Conservation (phyloP, 2,329 filamentous ascomycete species). For the Diaporthe citri region DNA sequence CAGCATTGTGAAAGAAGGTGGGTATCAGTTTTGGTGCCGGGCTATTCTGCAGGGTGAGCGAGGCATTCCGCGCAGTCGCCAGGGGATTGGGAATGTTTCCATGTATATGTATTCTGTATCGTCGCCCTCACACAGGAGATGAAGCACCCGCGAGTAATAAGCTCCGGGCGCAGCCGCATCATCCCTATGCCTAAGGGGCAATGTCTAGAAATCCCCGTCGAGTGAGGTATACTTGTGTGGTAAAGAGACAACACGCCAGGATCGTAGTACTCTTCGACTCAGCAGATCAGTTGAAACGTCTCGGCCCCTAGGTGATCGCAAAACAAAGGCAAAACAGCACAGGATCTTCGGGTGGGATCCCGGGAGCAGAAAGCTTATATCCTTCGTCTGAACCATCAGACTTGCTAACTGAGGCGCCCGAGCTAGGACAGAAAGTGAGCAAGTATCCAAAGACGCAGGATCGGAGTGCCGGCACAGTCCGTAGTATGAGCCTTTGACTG, state of each 20-base stretch:
- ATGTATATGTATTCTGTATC: background rate
- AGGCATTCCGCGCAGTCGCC: background rate
- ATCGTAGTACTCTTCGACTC: background rate
- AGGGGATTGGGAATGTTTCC: background rate
- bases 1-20: constrained; percentile 14
- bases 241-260: background rate
- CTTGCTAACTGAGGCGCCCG: background rate
- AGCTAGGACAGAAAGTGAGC: background rate
- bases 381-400: background rate
- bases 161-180: constrained; percentile 12
- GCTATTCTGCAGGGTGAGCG: background rate
- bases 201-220: background rate
- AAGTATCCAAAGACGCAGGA: constrained; percentile 3
- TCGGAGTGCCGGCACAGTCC: background rate
- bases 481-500: background rate
- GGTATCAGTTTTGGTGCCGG: too few relatives aligned
- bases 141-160: constrained; percentile 16
- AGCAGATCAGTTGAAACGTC: constrained; percentile 28
- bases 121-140: background rate
- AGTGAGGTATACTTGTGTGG: background rate
- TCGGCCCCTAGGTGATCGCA: constrained; percentile 17
- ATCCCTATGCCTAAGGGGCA: constrained; percentile 1
- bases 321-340: constrained; percentile 21
- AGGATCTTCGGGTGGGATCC: constrained; percentile 13
- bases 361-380: constrained; percentile 18